Evolutionary conservation across 176 grass and related monocot genomes (phyloP).

Genomic region (Leersia perrieri): DNA sequence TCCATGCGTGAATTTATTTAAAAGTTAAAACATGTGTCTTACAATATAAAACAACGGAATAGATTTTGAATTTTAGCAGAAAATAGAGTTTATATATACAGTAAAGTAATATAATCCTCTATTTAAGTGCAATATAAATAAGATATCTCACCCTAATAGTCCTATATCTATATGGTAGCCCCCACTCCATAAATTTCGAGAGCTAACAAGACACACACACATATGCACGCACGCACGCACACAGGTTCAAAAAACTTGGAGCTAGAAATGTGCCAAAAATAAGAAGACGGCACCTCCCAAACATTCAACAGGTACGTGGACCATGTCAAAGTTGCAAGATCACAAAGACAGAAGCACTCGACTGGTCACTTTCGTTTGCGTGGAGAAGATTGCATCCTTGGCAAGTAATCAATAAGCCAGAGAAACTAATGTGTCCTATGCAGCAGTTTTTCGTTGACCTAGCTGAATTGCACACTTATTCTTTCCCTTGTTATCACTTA

Average conservation of each 20-base stretch:
- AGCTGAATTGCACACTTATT: conserved; percentile 21
- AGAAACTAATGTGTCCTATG: conserved; percentile 19
- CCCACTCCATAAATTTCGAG: too few species aligned
- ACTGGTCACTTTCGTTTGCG: not conserved
- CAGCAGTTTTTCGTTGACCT: conserved; percentile 34
- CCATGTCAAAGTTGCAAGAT: not conserved
- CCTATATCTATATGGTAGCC: too few species aligned
- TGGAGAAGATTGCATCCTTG: not conserved
- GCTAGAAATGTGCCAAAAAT: not conserved
- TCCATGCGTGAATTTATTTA: too few species aligned
- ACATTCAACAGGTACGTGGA: too few species aligned
- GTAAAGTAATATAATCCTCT: too few species aligned
- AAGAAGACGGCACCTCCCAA: not conserved
- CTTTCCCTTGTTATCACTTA: conserved; percentile 41
- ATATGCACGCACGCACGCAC: too few species aligned
- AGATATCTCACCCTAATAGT: too few species aligned
- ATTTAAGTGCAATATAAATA: too few species aligned
- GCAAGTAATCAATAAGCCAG: not conserved
- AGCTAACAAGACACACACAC: not conserved
- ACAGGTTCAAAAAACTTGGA: not conserved
- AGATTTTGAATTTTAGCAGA: too few species aligned
- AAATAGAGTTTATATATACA: too few species aligned
- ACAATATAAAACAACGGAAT: too few species aligned
- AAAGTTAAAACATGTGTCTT: too few species aligned
- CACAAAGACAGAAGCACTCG: not conserved